Conservation (phyloP, 2,329 filamentous ascomycete genomes). For the Microdochium paspali region DNA sequence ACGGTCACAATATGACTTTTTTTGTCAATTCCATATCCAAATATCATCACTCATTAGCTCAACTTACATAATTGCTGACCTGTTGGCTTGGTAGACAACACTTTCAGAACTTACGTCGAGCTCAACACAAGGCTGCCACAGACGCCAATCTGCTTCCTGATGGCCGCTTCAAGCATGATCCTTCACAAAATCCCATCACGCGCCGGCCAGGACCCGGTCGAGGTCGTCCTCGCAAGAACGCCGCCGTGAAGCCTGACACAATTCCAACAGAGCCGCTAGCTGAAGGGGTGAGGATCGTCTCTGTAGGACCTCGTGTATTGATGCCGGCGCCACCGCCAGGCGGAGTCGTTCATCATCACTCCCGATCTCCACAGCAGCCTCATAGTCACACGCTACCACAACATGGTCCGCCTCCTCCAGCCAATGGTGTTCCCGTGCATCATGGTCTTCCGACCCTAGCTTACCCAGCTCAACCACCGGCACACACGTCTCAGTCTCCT, state of each 20-base stretch:
- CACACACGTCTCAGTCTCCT: too few relatives aligned
- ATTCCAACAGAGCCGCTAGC: too few relatives aligned
- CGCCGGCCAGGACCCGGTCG: constrained; percentile 48
- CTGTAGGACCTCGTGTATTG: neutral
- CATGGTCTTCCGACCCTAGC: neutral
- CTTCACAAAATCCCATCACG: constrained; percentile 49
- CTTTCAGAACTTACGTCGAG: constrained; percentile 48
- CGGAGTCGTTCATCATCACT: neutral
- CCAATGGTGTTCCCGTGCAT: neutral
- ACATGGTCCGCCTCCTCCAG: neutral
- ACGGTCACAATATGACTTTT: too few relatives aligned
- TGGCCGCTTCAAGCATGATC: constrained; percentile 32
- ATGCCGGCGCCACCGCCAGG: neutral
- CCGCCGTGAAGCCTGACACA: constrained; percentile 1
- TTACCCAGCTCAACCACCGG: neutral
- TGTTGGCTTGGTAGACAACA: constrained; percentile 37
- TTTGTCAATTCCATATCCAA: too few relatives aligned
- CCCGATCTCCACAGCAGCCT: neutral
- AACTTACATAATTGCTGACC: constrained; percentile 1
- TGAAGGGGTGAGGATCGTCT: too few relatives aligned
- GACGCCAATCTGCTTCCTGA: constrained; percentile 26
- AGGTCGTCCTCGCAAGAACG: constrained; percentile 39
- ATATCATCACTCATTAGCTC: too few relatives aligned
- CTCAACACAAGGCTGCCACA: constrained; percentile 38
- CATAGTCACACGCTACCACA: neutral